Evolutionary conservation across 805 yeast species (phyloP).

Genomic region (Sugiyamaella qingdaonensis): DNA sequence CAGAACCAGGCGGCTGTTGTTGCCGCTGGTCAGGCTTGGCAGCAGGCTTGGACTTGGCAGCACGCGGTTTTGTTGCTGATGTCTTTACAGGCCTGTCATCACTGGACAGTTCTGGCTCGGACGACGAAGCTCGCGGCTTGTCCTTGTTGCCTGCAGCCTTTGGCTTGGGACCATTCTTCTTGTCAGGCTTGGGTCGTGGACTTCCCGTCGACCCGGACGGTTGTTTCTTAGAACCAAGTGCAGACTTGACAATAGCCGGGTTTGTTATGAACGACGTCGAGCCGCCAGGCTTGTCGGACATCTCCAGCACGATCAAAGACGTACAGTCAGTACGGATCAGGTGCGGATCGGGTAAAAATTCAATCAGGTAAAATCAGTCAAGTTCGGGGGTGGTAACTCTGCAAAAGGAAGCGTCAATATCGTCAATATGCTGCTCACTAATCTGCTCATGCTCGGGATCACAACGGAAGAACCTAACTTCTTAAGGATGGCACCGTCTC

Average conservation of each 20-base stretch:
- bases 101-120: neutral
- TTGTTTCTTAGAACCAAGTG: slow-evolving; percentile 17
- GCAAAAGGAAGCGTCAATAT: neutral
- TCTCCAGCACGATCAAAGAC: neutral
- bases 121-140: neutral
- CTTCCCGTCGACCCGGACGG: slow-evolving; percentile 1
- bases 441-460: neutral
- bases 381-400: neutral
- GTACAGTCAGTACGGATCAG: neutral
- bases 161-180: neutral
- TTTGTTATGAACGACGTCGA: slow-evolving; percentile 20
- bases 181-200: neutral
- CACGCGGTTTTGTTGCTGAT: neutral
- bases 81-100: neutral
- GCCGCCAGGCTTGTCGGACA: slow-evolving; percentile 6
- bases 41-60: neutral
- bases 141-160: neutral
- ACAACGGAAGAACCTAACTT: neutral
- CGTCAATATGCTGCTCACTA: neutral
- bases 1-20: neutral
- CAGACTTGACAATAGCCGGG: slow-evolving; percentile 24
- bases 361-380: neutral
- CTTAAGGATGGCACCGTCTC: neutral
- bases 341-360: neutral
- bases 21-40: neutral